Percentiles rank a stretch among this genome's conserved stretches.
phyloP scores from a whole-genome alignment of 805 yeast species.

The Metschnikowia dekortorum region DNA sequence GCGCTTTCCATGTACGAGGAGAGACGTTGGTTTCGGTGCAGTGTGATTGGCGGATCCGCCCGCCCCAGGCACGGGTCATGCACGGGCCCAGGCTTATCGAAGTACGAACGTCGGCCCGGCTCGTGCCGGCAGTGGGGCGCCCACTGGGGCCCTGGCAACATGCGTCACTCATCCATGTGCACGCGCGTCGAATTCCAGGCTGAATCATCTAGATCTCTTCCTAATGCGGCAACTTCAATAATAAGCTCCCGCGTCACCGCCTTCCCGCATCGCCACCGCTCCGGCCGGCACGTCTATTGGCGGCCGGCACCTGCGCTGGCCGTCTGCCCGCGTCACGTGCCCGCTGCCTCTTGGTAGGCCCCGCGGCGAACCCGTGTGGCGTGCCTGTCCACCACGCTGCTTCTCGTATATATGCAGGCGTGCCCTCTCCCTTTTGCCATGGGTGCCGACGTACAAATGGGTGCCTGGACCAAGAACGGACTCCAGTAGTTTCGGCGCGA shows the following conservation, averaged over 20 bases:
- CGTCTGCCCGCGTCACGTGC: too few relatives aligned
- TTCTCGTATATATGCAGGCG: too few relatives aligned
- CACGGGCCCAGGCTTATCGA: not conserved
- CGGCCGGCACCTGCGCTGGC: too few relatives aligned
- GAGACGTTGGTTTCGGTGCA: not conserved
- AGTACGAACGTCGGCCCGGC: not conserved
- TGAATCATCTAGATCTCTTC: not conserved
- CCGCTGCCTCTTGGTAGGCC: too few relatives aligned
- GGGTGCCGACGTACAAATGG: too few relatives aligned
- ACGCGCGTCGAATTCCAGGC: conserved; percentile 1
- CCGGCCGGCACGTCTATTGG: not conserved
- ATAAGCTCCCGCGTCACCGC: not conserved
- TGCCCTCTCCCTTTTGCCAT: too few relatives aligned
- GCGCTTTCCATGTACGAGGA: conserved; percentile 1
- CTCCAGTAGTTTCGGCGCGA: too few relatives aligned
- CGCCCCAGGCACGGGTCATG: not conserved
- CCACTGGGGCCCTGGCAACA: not conserved
- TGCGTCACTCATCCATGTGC: not conserved
- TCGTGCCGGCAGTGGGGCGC: not conserved
- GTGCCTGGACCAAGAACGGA: too few relatives aligned
- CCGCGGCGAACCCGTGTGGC: too few relatives aligned
- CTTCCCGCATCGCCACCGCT: not conserved
- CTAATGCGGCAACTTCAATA: not conserved
- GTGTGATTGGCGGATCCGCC: not conserved
- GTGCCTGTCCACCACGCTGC: too few relatives aligned